Evolutionary conservation across 768 basidiomycete genomes (phyloP).

Genomic region (Ramaria sp.): DNA sequence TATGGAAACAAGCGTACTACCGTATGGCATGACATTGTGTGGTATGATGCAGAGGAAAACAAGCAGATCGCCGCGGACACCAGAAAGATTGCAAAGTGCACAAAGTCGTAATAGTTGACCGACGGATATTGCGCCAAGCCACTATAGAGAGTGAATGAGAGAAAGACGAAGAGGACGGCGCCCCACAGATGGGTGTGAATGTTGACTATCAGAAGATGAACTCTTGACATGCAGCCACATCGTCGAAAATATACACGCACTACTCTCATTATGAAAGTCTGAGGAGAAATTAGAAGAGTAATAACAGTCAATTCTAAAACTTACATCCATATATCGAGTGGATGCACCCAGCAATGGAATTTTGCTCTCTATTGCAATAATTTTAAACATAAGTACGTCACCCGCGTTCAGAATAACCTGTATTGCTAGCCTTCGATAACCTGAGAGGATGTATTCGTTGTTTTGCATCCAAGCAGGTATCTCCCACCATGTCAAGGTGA

Average conservation of each 20-base stretch:
- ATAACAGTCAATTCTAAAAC: not conserved
- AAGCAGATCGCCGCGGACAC: conserved; percentile 65
- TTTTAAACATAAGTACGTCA: conserved; percentile 5
- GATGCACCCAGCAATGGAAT: conserved; percentile 63
- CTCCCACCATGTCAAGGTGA: conserved; percentile 41
- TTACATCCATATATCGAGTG: conserved; percentile 12
- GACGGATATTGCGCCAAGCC: conserved; percentile 41
- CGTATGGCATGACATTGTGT: conserved; percentile 67
- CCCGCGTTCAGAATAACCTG: not conserved
- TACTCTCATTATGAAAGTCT: conserved; percentile 76
- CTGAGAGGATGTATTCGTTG: conserved; percentile 60
- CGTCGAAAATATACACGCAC: conserved; percentile 24
- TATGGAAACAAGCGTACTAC: conserved; percentile 31
- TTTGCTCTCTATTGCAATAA: conserved; percentile 41
- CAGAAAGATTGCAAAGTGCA: conserved; percentile 55
- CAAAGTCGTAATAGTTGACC: conserved; percentile 50
- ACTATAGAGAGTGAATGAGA: conserved; percentile 42
- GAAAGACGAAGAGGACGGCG: conserved; percentile 45
- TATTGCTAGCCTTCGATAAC: conserved; percentile 51
- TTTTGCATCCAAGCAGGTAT: conserved; percentile 62
- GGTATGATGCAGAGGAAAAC: conserved; percentile 58
- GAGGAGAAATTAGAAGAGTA: conserved; percentile 1
- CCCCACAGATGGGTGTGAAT: conserved; percentile 77
- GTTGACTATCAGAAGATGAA: conserved; percentile 44
- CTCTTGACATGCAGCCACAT: conserved; percentile 11